phyloP scores from a whole-genome alignment of 306 rosid genomes.

The Potentilla sterilis region DNA sequence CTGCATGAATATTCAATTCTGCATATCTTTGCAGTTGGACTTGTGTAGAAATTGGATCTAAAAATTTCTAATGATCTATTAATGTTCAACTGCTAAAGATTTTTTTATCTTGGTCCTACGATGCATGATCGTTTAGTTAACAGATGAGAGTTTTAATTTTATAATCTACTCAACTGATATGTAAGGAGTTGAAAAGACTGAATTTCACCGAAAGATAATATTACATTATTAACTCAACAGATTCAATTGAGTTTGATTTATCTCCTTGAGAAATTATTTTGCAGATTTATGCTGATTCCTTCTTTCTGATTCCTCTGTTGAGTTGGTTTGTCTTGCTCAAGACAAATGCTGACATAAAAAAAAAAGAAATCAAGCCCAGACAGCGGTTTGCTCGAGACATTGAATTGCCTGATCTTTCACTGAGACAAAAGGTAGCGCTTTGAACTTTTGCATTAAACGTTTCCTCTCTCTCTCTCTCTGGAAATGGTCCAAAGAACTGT shows the following conservation, averaged over 20 bases:
- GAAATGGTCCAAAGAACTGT: slow-evolving; percentile 86
- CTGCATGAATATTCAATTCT: too few relatives aligned
- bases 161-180: background rate
- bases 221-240: background rate
- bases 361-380: slow-evolving; percentile 73
- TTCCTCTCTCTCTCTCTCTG: too few relatives aligned
- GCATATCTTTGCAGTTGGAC: background rate
- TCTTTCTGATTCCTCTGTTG: slow-evolving; percentile 91
- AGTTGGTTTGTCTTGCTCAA: slow-evolving; percentile 65
- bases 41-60: background rate
- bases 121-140: background rate
- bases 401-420: slow-evolving; percentile 71
- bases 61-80: background rate
- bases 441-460: too few relatives aligned
- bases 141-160: background rate
- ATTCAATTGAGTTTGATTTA: slow-evolving; percentile 17
- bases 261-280: slow-evolving; percentile 26
- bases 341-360: slow-evolving; percentile 70
- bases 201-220: background rate
- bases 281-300: slow-evolving; percentile 96
- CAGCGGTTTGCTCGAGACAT: slow-evolving; percentile 61
- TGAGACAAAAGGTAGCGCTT: slow-evolving; percentile 75
- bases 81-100: background rate
- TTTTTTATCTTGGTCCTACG: background rate
- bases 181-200: background rate